Base-by-base conservation (phyloP, 768 basidiomycete genomes). In the Agaricus subrufescens region DNA sequence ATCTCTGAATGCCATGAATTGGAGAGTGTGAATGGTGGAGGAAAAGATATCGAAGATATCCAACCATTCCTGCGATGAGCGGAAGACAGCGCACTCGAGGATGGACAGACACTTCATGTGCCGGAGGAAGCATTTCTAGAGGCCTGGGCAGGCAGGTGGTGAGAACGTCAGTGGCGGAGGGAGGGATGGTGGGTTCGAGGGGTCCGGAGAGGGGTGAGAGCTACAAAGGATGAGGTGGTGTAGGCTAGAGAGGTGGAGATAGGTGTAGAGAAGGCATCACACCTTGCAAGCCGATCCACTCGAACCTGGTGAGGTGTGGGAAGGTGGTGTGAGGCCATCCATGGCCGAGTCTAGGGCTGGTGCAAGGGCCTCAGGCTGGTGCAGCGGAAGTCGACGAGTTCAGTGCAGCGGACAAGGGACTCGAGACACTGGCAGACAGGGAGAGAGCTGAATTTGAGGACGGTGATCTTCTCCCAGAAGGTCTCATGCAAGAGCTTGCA, bases 391-490 rank as follows among this genome's bases (percentile, higher is more conserved):
- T 53, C 19, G 19, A 29, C 27, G 52, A 47, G 48, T 31, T 52
- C 38, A 8, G 50, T 25, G 39, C 52, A 50, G 10, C 46, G 40
- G 31, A 46, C 39, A 12, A 54, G 53, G 5, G 46, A 40, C 26
- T 54, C 53, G 12, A 54, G 39, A 29, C 46, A 54, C 26, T 47
- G 46, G 10, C 11, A 19, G 37, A 30, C 39, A 15, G 53, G 38
- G 5, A 54, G 26, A 3, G 53, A 23, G 11, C 26, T 40, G 14
- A 54, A 27, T 1, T 54, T 37, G 10, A 54, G 39, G 9, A 54
- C 46, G 11, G 53, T 54, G 26, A 54, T 46, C 15, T 54, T 45
- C 2, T 47, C 25, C 46, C 53, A 54, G 29, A 54, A 48, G 15
- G 14, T 4, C 38, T 54, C 53, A n/a, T 54, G 37, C 9, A 46